Evolutionary conservation across 2,329 filamentous ascomycete species (phyloP).

Genomic region (Aureobasidium subglaciale): DNA sequence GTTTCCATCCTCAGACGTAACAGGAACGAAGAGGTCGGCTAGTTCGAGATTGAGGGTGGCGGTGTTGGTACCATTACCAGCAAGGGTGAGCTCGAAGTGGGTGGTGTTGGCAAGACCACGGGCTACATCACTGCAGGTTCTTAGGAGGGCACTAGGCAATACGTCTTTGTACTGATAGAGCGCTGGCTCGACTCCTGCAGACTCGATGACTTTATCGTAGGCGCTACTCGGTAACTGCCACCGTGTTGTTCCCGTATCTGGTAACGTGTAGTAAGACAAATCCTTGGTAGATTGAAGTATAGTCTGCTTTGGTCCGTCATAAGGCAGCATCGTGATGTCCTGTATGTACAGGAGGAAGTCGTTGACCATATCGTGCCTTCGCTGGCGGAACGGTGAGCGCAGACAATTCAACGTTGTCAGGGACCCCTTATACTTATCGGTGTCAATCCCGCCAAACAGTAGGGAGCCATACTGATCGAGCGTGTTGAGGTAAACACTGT

Average conservation of each 20-base stretch:
- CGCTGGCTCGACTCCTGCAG: neutral
- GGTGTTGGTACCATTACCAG: neutral
- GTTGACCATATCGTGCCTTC: neutral
- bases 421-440: slow-evolving; percentile 23
- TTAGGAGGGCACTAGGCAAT: neutral
- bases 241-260: slow-evolving; percentile 28
- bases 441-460: slow-evolving; percentile 31
- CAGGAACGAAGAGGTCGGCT: slow-evolving; percentile 2
- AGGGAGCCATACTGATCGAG: slow-evolving; percentile 24
- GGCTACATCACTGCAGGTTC: neutral
- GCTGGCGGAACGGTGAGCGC: neutral
- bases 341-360: neutral
- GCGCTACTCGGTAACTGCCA: slow-evolving; percentile 22
- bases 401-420: slow-evolving; percentile 27
- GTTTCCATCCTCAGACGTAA: neutral
- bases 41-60: neutral
- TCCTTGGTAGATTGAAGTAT: slow-evolving; percentile 9
- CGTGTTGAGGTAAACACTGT: slow-evolving; percentile 28
- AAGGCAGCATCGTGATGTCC: neutral
- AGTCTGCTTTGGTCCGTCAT: neutral
- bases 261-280: slow-evolving; percentile 18
- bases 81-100: neutral
- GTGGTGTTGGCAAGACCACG: neutral
- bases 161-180: neutral
- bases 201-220: slow-evolving; percentile 20